Evolutionary conservation across 805 yeast genomes (phyloP), one percentile per base, ranked within the genome.

Genomic region (Metschnikowia henanensis): DNA sequence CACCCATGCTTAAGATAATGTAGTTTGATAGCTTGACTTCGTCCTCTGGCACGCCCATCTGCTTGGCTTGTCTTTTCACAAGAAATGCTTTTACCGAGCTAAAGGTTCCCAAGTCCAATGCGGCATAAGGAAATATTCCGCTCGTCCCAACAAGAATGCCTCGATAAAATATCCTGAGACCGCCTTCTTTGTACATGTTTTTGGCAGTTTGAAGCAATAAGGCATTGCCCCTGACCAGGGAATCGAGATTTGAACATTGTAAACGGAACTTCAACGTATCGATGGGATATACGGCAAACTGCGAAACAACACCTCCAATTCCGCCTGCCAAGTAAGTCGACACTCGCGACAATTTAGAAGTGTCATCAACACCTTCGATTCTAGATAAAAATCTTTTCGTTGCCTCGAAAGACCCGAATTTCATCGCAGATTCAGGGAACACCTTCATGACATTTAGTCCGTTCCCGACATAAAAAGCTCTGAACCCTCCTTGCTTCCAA

Each of bases 81-180:
- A 86, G 84, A 76, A 87, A 84, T 52, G 81, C 79, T 62, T 92
- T 92, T 53, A 94, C 76, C 1, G 91, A 84, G 8, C 92, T 76
- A 62, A 94, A 94, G 0, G 97, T 90, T 29, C 99, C 99, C 40
- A 94, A 70, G 64, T 94, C 99, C 23, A 94, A 71, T 0, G 99
- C 99, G 1, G 98, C 97, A 61, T 91, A 94, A 0, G 99, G 99
- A 69, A 94, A 94, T 53, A 94, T 92, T 37, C 99, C 99, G 46
- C 91, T 79, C 4, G 91, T 80, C n/a, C 99, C 99, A 20, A 89
- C 95, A 41, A 79, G 65, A 17, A 92, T 74, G 21, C 99, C 99
- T 51, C 98, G 69, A 61, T 94, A 94, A 57, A 90, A 94, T 5
- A 86, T 65, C 35, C 75, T 64, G 2, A 87, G 21, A 0, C 98